These are phyloP conservation scores for Sporothrix globosa DNA, from an alignment of 2,329 filamentous ascomycete species.

Conservation along the genomic window DNA sequence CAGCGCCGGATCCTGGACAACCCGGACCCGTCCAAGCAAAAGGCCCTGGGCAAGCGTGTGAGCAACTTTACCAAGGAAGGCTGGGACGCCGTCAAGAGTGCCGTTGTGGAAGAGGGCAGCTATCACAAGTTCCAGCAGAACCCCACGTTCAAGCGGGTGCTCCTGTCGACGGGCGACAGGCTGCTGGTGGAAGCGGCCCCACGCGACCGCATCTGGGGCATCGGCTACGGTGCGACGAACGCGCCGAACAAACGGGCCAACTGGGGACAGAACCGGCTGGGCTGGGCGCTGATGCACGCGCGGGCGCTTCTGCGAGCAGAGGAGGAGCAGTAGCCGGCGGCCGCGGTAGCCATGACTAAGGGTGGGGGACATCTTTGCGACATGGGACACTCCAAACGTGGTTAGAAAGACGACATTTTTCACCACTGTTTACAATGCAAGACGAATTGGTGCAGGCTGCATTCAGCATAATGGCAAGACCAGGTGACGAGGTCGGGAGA, in stretches of 20 bases:
- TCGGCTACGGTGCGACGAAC: constrained; percentile 60
- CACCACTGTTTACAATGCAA: too few species aligned
- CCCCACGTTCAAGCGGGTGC: constrained; percentile 49
- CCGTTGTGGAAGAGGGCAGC: constrained; percentile 62
- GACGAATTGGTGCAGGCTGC: too few species aligned
- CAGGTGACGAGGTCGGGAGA: too few species aligned
- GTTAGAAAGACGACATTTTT: too few species aligned
- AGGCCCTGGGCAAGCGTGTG: constrained; percentile 32
- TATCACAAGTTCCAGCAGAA: constrained; percentile 61
- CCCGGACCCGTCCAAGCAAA: constrained; percentile 30
- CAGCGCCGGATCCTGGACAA: constrained; percentile 21
- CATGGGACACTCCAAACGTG: too few species aligned
- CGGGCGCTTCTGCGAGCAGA: constrained; percentile 55
- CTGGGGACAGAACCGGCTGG: constrained; percentile 69
- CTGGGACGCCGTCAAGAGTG: constrained; percentile 46
- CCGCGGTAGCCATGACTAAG: too few species aligned
- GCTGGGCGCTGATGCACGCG: constrained; percentile 62
- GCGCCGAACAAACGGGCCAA: constrained; percentile 51
- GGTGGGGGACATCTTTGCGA: too few species aligned
- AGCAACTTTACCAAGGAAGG: constrained; percentile 26
- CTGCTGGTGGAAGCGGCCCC: constrained; percentile 67
- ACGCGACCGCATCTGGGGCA: constrained; percentile 66
- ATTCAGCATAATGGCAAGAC: too few species aligned
- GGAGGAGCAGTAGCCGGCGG: constrained; percentile 34
- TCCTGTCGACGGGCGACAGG: constrained; percentile 62